Percentiles rank a stretch among this genome's conserved stretches.
Conservation (phyloP, 1,284 basidiomycete species). For the Apiotrichum sp. region DNA sequence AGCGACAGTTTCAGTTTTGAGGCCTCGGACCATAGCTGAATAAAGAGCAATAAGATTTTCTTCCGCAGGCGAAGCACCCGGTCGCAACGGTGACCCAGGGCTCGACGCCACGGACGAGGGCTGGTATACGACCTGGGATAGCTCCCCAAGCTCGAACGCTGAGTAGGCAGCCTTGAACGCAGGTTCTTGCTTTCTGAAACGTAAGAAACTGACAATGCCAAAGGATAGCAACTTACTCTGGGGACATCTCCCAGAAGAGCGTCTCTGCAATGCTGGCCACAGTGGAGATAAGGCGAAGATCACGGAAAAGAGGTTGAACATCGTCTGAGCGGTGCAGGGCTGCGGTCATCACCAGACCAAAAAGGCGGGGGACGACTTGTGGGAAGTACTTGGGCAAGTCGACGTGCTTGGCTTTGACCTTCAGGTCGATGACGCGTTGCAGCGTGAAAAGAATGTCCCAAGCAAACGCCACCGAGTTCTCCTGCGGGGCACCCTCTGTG, state of each 20-base stretch:
- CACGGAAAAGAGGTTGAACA: conserved; percentile 50
- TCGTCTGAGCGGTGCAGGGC: conserved; percentile 29
- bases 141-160: conserved; percentile 58
- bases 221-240: conserved; percentile 53
- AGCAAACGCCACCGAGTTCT: conserved; percentile 66
- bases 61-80: conserved; percentile 43
- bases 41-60: conserved; percentile 63
- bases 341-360: conserved; percentile 62
- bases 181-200: conserved; percentile 51
- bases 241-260: conserved; percentile 60
- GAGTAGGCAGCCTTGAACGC: conserved; percentile 55
- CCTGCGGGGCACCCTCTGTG: conserved; percentile 30
- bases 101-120: conserved; percentile 35
- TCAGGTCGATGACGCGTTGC: conserved; percentile 58
- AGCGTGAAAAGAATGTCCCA: conserved; percentile 73
- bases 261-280: conserved; percentile 61
- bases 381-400: conserved; percentile 77
- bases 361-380: conserved; percentile 63
- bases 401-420: conserved; percentile 57
- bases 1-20: conserved; percentile 50
- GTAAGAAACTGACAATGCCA: background rate
- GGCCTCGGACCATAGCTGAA: conserved; percentile 57
- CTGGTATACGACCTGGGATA: conserved; percentile 54
- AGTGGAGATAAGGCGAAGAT: conserved; percentile 61
- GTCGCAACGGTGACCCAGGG: background rate